Percentiles rank a stretch among this genome's conserved stretches.
These are phyloP conservation scores for Xerocomus amazonicus DNA, from an alignment of 1,284 basidiomycete genomes.

Conservation along the genomic window DNA sequence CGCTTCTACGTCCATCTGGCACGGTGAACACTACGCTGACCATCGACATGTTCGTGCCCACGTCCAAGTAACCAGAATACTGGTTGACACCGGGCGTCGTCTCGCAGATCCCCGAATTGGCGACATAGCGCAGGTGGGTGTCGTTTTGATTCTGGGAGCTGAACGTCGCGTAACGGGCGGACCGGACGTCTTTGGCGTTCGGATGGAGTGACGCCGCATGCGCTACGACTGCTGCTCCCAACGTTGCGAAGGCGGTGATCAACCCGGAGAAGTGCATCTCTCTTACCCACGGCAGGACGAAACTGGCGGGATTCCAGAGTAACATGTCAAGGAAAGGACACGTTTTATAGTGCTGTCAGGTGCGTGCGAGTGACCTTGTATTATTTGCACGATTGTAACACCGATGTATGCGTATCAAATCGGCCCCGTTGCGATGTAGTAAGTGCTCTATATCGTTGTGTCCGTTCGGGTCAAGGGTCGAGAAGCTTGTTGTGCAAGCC, in stretches of 20 bases:
- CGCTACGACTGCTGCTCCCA: not conserved
- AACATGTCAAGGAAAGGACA: not conserved
- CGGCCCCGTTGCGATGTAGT: no score
- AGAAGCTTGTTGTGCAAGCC: no score
- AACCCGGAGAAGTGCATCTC: slow-evolving; percentile 11
- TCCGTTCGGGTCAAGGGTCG: no score
- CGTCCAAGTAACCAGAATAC: slow-evolving; percentile 64
- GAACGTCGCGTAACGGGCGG: slow-evolving; percentile 3
- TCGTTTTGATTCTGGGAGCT: slow-evolving; percentile 18
- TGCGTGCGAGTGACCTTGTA: no score
- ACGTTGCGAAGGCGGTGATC: not conserved
- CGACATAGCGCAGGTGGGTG: slow-evolving; percentile 47
- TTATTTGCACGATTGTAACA: no score
- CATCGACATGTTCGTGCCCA: slow-evolving; percentile 60
- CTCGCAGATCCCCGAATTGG: slow-evolving; percentile 70
- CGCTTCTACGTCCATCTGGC: no score
- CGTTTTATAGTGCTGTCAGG: not conserved
- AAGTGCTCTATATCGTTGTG: no score
- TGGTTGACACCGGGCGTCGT: slow-evolving; percentile 65
- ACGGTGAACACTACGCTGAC: slow-evolving; percentile 30
- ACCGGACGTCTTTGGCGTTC: not conserved
- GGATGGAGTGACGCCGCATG: not conserved
- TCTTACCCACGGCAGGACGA: not conserved
- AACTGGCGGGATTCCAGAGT: not conserved
- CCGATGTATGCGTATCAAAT: no score